These are phyloP conservation scores for Stagonosporopsis rhizophila DNA, from an alignment of 2,329 filamentous ascomycete species.

Conservation along the genomic window DNA sequence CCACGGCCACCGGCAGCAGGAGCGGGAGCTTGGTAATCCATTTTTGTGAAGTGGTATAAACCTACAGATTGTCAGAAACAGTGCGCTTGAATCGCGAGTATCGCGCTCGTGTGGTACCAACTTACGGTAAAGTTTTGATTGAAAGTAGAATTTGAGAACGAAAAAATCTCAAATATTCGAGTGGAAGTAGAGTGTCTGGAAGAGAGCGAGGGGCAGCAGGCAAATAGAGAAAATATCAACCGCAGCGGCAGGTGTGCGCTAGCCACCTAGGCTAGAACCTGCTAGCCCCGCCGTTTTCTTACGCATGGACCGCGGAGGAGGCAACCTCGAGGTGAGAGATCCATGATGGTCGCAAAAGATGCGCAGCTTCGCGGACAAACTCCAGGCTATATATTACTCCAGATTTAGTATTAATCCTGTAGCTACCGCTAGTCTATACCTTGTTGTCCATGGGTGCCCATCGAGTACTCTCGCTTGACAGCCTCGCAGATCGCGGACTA, in stretches of 20 bases:
- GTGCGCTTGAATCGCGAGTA: background rate
- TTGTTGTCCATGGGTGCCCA: conserved; percentile 17
- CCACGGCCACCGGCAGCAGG: conserved; percentile 48
- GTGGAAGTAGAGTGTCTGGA: conserved; percentile 20
- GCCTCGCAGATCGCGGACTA: conserved; percentile 22
- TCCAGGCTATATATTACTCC: conserved; percentile 8
- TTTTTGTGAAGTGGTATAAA: conserved; percentile 35
- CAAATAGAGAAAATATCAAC: conserved; percentile 31
- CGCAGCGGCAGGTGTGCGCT: conserved; percentile 24
- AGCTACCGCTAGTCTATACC: conserved; percentile 11
- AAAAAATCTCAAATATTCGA: conserved; percentile 22
- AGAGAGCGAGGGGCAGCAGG: conserved; percentile 28
- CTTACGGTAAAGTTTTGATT: conserved; percentile 35
- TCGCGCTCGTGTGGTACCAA: conserved; percentile 13
- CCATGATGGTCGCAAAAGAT: background rate
- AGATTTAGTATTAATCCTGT: background rate
- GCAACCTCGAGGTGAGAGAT: conserved; percentile 2
- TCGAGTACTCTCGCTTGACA: conserved; percentile 24
- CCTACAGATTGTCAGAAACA: conserved; percentile 32
- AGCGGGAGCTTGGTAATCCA: conserved; percentile 48
- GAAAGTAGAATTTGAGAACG: conserved; percentile 30
- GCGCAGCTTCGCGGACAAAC: conserved; percentile 1
- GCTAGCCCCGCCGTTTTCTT: conserved; percentile 22
- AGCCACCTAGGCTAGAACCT: conserved; percentile 14
- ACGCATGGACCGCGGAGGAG: conserved; percentile 5